phyloP scores from a whole-genome alignment of 805 yeast species.

The Cyberlindnera mississippiensis region DNA sequence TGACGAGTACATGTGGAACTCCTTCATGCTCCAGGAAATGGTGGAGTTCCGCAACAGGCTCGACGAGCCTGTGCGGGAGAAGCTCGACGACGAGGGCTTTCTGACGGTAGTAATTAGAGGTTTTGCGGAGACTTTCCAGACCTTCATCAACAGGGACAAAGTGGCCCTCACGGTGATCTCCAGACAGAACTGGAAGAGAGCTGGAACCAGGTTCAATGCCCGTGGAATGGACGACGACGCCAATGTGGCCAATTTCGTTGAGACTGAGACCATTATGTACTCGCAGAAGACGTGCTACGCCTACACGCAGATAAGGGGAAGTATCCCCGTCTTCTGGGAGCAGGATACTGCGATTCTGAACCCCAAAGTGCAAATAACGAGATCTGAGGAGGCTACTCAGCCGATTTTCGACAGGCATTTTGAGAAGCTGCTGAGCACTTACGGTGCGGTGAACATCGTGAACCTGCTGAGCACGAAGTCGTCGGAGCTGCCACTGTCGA shows the following conservation, averaged over 20 bases:
- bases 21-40: constrained; percentile 61
- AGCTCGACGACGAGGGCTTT: constrained; percentile 73
- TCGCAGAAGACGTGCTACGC: constrained; percentile 56
- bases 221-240: constrained; percentile 96
- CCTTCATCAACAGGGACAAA: constrained; percentile 35
- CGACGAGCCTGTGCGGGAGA: constrained; percentile 52
- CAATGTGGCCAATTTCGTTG: constrained; percentile 92
- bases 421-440: constrained; percentile 51
- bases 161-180: constrained; percentile 74
- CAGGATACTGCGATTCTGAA: constrained; percentile 89
- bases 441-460: constrained; percentile 87
- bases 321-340: constrained; percentile 97
- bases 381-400: constrained; percentile 74
- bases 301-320: constrained; percentile 88
- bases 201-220: constrained; percentile 93
- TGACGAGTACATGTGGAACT: constrained; percentile 95
- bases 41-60: constrained; percentile 67
- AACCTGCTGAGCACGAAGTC: constrained; percentile 79
- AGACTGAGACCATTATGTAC: constrained; percentile 79
- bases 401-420: constrained; percentile 77
- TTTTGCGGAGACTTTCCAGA: constrained; percentile 73
- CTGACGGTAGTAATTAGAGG: constrained; percentile 93
- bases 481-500: constrained; percentile 69
- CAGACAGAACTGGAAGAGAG: constrained; percentile 94
- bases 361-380: constrained; percentile 84